Evolutionary conservation across 2,329 filamentous ascomycete species (phyloP), one percentile per base, ranked within the genome.

Genomic region (Trichoderma hamatum): DNA sequence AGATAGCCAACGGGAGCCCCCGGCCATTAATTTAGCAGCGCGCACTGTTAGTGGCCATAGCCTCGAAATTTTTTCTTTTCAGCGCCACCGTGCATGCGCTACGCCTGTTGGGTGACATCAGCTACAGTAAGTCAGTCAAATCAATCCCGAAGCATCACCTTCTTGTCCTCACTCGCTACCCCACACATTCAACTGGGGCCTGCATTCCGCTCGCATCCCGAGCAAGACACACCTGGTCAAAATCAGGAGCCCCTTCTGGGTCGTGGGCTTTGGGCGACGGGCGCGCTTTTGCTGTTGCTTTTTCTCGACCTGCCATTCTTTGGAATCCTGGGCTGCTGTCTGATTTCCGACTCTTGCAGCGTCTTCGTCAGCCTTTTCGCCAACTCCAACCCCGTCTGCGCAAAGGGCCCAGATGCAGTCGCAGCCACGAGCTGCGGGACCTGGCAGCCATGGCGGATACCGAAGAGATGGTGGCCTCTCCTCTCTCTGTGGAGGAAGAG

Each of bases 401-500:
- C 51, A 55, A 67, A 70, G 67, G 62, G 74, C 72, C 77, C 76
- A 76, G 75, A 81, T 81, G 80, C 77, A 70, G 78, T 76, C 75
- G 74, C 72, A 69, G 75, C 72, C 71, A 73, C 69, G 69, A 68
- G 71, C 71, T 64, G 71, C 72, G 69, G 69, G 69, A 72, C 75
- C 73, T 72, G 74, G 75, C 74, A 76, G 83, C 74, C 76, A 87
- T 87, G 85, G 82, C 83, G 75, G 82, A 92, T 82, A 87, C 88
- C 81, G 90, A 94, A 70, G 76, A 76, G 69, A 70, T 87, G 76
- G 86, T 85, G 75, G 86, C 52, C 39, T 58, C 62, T 58, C 62
- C 52, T 75, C 86, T 88, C 80, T 86, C 84, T 77, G 85, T 92
- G 80, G 91, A 94, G 81, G 90, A 89, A 80, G 92, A 93, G 82